Evolutionary conservation across 139 green algal species (phyloP), one percentile per base, ranked within the genome.

Genomic region (Eudorina sp.): DNA sequence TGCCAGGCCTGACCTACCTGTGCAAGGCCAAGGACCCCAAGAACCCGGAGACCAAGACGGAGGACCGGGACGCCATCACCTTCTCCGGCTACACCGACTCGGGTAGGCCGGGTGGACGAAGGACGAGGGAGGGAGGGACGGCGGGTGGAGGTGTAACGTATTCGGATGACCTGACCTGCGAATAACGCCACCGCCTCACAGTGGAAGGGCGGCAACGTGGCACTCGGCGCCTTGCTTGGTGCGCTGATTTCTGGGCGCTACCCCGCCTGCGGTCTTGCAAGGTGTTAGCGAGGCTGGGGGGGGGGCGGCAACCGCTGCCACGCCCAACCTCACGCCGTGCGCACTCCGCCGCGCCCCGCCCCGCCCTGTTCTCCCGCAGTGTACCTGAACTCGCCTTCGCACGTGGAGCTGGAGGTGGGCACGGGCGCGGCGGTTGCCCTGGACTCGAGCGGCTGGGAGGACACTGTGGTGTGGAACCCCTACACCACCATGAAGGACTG

Each of bases 21-120:
- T 95, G 98, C 93, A 99, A 97, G 94, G 89, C 90, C 31, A 92
- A 92, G 75, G 95, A 98, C 92, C 88, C 95, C 80, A 95, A 95
- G 45, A 96, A 96, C 91, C 96, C 97, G 8, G 89, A 87, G 69
- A 92, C 80, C 48, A 92, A 94, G 69, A 92, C 69, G 11, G 95
- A 98, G 92, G 46, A 91, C 23, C 89, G 95, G 7, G 95, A 97
- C 45, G 74, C 62, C 36, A 77, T 98, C 21, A 92, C 73, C 23
- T 97, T 98, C 74, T 74, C 51, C 51, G 58, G 41, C 86, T 95
- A 90, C 53, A 88, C 82, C 1, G 91, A 90, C 73, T 76, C 62
- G n/a, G 81, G 81, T 87, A 53, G 6, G 76, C 27, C 1, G 19
- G 36, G 3, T n/a, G n/a, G 16, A 21, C 58, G 51, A 58, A 25